These are phyloP conservation scores for Teunomyces gatunensis DNA, from an alignment of 805 yeast genomes.

Conservation along the genomic window DNA sequence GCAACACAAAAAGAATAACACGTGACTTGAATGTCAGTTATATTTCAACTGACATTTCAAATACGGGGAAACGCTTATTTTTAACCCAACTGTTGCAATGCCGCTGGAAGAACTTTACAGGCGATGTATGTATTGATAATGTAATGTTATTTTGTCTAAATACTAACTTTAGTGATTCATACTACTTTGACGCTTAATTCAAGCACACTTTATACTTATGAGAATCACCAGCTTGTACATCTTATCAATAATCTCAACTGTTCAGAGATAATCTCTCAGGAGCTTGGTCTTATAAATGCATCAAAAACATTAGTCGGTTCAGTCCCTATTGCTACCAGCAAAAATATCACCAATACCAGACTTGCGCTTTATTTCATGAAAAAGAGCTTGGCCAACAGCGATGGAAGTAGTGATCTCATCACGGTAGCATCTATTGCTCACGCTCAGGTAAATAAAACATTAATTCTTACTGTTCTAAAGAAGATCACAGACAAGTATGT, in stretches of 20 bases:
- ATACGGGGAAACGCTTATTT: neutral
- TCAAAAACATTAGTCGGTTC: slow-evolving; percentile 42
- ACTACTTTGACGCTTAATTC: slow-evolving; percentile 54
- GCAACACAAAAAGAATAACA: neutral
- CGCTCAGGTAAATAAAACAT: slow-evolving; percentile 41
- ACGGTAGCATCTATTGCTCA: slow-evolving; percentile 52
- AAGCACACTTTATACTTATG: slow-evolving; percentile 58
- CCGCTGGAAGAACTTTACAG: slow-evolving; percentile 18
- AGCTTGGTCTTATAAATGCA: slow-evolving; percentile 52
- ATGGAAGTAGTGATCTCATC: slow-evolving; percentile 48
- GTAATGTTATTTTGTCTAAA: neutral
- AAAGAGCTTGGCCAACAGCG: slow-evolving; percentile 36
- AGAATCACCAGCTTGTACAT: slow-evolving; percentile 44
- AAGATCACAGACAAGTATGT: slow-evolving; percentile 50
- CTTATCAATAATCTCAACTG: slow-evolving; percentile 47
- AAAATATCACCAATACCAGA: slow-evolving; percentile 25
- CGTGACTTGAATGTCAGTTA: neutral
- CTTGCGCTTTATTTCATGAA: slow-evolving; percentile 49
- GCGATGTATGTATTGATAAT: slow-evolving; percentile 20
- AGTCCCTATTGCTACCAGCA: slow-evolving; percentile 26
- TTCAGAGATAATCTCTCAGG: slow-evolving; percentile 52
- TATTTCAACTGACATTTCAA: neutral
- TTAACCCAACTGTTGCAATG: slow-evolving; percentile 10
- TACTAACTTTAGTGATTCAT: slow-evolving; percentile 36
- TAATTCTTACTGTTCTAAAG: slow-evolving; percentile 48